phyloP scores from a whole-genome alignment of 148 eudicot genomes.

The Chenopodium suecicum region DNA sequence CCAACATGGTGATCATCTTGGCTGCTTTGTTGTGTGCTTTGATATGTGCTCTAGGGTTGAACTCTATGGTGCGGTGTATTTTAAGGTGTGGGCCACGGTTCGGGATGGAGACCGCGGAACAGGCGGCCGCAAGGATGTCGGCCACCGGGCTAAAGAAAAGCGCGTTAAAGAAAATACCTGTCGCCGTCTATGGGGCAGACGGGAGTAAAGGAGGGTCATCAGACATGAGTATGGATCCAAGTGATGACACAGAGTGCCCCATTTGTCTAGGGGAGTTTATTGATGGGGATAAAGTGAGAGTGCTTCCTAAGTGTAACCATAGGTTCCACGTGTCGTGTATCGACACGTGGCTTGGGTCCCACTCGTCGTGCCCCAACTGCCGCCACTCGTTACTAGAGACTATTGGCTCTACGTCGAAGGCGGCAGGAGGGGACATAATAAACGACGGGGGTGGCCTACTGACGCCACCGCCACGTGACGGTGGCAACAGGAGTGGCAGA shows the following conservation, averaged over 20 bases:
- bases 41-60: constrained; percentile 48
- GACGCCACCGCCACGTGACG: not conserved
- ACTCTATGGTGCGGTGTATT: constrained; percentile 44
- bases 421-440: not conserved
- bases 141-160: constrained; percentile 47
- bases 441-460: not conserved
- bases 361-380: constrained; percentile 64
- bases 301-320: constrained; percentile 60
- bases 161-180: constrained; percentile 36
- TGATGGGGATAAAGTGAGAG: constrained; percentile 58
- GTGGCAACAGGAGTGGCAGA: constrained; percentile 3
- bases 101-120: constrained; percentile 22
- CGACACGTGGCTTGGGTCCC: constrained; percentile 54
- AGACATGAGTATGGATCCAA: not conserved
- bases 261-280: constrained; percentile 62
- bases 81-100: constrained; percentile 31
- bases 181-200: constrained; percentile 35
- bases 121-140: constrained; percentile 17
- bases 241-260: constrained; percentile 43
- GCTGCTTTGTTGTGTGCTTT: constrained; percentile 53
- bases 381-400: constrained; percentile 40
- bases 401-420: not conserved
- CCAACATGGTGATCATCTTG: constrained; percentile 51
- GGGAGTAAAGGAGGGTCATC: not conserved
- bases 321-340: constrained; percentile 61